A percentile compares a stretch with the other conserved stretches of the same genome.
phyloP scores from a whole-genome alignment of 176 grass and related monocot species.

The Elymus sibiricus region DNA sequence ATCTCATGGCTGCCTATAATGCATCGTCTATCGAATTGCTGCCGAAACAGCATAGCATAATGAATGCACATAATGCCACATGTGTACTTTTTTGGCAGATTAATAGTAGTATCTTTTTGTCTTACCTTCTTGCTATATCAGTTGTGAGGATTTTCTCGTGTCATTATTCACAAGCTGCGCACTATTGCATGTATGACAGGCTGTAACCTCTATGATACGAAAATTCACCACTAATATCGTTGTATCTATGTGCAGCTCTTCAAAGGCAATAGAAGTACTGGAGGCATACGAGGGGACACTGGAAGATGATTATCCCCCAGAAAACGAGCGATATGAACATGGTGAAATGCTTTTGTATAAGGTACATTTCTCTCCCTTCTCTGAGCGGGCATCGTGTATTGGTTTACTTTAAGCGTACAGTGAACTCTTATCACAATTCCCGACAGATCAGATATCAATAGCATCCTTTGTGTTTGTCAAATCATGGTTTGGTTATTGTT shows the following conservation, averaged over 20 bases:
- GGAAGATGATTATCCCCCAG: slow-evolving; percentile 99
- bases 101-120: neutral
- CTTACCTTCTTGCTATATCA: neutral
- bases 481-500: neutral
- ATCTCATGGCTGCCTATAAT: slow-evolving; percentile 12
- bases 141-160: neutral
- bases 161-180: slow-evolving; percentile 5
- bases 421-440: neutral
- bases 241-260: slow-evolving; percentile 51
- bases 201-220: neutral
- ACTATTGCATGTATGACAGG: neutral
- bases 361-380: slow-evolving; percentile 44
- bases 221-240: neutral
- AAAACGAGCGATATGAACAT: slow-evolving; percentile 94
- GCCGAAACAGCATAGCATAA: neutral
- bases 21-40: neutral
- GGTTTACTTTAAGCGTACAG: neutral
- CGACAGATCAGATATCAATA: neutral
- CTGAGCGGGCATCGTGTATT: neutral
- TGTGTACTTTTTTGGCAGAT: neutral
- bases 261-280: slow-evolving; percentile 91
- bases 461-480: neutral
- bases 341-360: slow-evolving; percentile 99
- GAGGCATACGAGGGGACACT: slow-evolving; percentile 97
- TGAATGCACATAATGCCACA: neutral